Conservation (phyloP, 257 asterid genomes). For the Euphrasia confusa region DNA sequence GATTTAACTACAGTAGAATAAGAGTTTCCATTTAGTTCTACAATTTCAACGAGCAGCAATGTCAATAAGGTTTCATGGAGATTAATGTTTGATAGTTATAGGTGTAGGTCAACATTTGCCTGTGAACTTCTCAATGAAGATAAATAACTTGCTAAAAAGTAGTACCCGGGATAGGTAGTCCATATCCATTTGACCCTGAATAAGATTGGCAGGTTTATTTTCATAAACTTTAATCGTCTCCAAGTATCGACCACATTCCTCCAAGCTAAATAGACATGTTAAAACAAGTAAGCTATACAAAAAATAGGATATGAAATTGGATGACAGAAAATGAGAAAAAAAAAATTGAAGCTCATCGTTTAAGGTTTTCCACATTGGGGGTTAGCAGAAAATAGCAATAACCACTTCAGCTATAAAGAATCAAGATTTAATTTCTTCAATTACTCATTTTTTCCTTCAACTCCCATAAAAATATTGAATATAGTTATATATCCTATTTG, state of each 20-base stretch:
- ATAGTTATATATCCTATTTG: not conserved
- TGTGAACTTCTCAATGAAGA: slow-evolving; percentile 18
- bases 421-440: slow-evolving; percentile 17
- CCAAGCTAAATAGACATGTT: slow-evolving; percentile 50
- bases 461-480: not conserved
- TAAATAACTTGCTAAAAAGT: slow-evolving; percentile 12
- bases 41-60: slow-evolving; percentile 14
- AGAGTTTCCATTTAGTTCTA: slow-evolving; percentile 19
- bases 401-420: slow-evolving; percentile 5
- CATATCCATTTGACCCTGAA: slow-evolving; percentile 96
- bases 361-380: slow-evolving; percentile 6
- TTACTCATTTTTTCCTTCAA: not conserved
- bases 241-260: slow-evolving; percentile 95
- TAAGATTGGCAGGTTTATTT: slow-evolving; percentile 91
- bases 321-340: slow-evolving; percentile 7
- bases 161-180: slow-evolving; percentile 85
- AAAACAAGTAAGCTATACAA: slow-evolving; percentile 21
- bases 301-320: slow-evolving; percentile 11
- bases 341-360: slow-evolving; percentile 3
- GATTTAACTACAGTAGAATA: slow-evolving; percentile 50
- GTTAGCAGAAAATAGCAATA: slow-evolving; percentile 5
- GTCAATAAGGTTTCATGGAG: not conserved
- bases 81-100: not conserved
- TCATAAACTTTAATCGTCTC: slow-evolving; percentile 95
- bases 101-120: not conserved